Conservation (phyloP, 2,329 filamentous ascomycete genomes). For the Ceratocystis albifundus region DNA sequence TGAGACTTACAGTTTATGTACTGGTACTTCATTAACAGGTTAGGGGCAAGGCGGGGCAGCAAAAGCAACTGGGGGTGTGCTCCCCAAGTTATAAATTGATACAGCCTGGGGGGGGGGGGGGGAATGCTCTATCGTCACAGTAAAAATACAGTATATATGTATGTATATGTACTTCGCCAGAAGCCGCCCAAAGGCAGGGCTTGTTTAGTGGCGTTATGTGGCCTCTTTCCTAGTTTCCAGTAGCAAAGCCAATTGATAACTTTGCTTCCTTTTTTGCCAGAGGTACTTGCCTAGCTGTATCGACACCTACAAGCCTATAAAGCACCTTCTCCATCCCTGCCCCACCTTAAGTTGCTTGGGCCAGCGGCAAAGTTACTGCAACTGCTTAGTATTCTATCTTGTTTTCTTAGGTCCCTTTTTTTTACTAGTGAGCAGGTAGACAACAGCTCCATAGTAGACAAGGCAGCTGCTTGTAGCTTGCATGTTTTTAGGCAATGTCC, state of each 20-base stretch:
- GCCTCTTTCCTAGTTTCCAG: constrained; percentile 1
- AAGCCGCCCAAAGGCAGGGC: neutral
- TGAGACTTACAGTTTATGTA: neutral
- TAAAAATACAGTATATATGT: neutral
- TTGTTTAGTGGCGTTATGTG: neutral
- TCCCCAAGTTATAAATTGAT: no score
- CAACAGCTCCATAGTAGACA: constrained; percentile 5
- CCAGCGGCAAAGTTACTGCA: neutral
- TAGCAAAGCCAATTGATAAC: neutral
- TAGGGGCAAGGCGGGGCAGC: constrained; percentile 3
- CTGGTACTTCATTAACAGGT: constrained; percentile 1
- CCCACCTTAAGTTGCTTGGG: neutral
- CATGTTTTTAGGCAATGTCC: constrained; percentile 6
- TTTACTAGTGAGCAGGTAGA: neutral
- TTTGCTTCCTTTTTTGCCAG: neutral
- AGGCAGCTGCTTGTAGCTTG: constrained; percentile 2
- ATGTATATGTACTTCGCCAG: neutral
- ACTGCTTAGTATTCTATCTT: constrained; percentile 4
- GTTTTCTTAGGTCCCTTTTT: constrained; percentile 12
- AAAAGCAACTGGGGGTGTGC: neutral
- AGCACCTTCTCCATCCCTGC: neutral
- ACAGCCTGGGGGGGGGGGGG: no score
- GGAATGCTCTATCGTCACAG: no score
- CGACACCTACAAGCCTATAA: neutral
- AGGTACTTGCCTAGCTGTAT: neutral